Evolutionary conservation across 164 flowering plant species (phyloP).

Genomic region (Tetrastigma voinierianum): DNA sequence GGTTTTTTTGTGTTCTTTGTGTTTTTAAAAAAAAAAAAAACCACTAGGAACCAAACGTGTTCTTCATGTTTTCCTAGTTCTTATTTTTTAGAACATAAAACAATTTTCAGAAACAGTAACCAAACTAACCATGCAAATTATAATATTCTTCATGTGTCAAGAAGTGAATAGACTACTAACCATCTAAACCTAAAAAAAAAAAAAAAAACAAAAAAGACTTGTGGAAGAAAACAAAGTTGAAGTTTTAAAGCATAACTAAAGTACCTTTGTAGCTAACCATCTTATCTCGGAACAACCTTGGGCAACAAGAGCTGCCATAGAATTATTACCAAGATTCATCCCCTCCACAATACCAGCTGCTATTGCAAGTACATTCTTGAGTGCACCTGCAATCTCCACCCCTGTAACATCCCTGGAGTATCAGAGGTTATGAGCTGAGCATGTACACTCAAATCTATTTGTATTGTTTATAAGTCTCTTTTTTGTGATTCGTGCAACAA

Average conservation of each 20-base stretch:
- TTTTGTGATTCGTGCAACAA: too few relatives aligned
- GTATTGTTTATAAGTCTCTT: background rate
- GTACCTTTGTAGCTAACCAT: constrained; percentile 95
- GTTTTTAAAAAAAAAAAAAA: too few relatives aligned
- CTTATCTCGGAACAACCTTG: constrained; percentile 98
- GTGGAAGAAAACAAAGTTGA: background rate
- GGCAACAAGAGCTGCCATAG: constrained; percentile 98
- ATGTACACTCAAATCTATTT: background rate
- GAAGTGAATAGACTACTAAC: background rate
- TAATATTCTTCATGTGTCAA: background rate
- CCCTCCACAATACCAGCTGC: constrained; percentile 98
- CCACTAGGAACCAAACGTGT: too few relatives aligned
- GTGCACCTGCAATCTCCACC: constrained; percentile 98
- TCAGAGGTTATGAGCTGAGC: constrained; percentile 56
- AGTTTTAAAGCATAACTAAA: background rate
- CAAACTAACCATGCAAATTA: background rate
- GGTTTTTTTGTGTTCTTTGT: too few relatives aligned
- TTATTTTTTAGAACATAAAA: too few relatives aligned
- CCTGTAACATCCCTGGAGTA: constrained; percentile 96
- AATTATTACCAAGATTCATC: constrained; percentile 90
- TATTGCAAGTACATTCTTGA: constrained; percentile 97
- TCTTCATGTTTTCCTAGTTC: too few relatives aligned
- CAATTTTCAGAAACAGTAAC: too few relatives aligned
- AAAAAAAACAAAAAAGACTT: too few relatives aligned
- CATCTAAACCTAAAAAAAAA: background rate